These are phyloP conservation scores for Lantana camara DNA, from an alignment of 257 asterid genomes.

Conservation along the genomic window DNA sequence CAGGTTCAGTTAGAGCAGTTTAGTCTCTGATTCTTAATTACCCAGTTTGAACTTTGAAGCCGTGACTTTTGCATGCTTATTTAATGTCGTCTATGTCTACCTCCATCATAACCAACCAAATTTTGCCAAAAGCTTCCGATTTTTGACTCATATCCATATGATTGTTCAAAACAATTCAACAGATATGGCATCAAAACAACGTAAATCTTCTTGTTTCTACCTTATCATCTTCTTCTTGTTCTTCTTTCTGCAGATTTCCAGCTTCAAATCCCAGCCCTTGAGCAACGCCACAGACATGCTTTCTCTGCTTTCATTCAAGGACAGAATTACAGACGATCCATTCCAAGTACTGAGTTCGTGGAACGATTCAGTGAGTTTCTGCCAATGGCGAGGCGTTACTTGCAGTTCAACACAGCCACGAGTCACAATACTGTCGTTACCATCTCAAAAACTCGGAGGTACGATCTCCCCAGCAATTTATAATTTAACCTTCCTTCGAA, in stretches of 20 bases:
- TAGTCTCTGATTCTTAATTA: background rate
- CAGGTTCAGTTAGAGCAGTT: background rate
- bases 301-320: conserved; percentile 25
- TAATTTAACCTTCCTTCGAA: conserved; percentile 22
- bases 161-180: background rate
- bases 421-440: conserved; percentile 13
- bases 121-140: background rate
- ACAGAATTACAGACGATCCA: conserved; percentile 20
- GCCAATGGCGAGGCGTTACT: conserved; percentile 25
- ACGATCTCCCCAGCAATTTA: conserved; percentile 18
- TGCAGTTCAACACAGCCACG: conserved; percentile 9
- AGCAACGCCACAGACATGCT: conserved; percentile 16
- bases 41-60: background rate
- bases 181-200: conserved; percentile 16
- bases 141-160: background rate
- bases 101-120: background rate
- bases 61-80: background rate
- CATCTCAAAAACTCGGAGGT: conserved; percentile 20
- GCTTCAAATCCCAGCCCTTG: background rate
- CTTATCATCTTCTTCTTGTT: background rate
- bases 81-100: background rate
- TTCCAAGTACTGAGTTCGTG: conserved; percentile 14
- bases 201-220: background rate
- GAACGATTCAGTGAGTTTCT: conserved; percentile 20
- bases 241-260: background rate